phyloP scores from a whole-genome alignment of 257 asterid species.

The Sherardia arvensis region DNA sequence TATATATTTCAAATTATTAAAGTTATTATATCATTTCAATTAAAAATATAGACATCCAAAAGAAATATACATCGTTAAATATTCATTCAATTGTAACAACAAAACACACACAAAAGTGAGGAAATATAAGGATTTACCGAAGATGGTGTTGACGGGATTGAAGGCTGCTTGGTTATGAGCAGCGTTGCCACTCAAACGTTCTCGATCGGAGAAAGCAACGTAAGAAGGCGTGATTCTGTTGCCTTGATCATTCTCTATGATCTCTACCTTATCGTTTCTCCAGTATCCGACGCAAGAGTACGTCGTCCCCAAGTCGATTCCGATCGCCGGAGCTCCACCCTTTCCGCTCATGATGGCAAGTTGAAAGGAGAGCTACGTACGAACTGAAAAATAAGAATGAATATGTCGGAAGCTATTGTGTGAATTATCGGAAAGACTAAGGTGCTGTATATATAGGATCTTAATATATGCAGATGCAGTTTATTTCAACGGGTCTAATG shows the following conservation, averaged over 20 bases:
- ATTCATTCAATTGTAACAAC: too few relatives aligned
- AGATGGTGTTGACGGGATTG: conserved; percentile 1
- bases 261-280: not conserved
- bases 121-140: not conserved
- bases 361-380: too few relatives aligned
- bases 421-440: too few relatives aligned
- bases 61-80: too few relatives aligned
- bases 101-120: too few relatives aligned
- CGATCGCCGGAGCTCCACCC: not conserved
- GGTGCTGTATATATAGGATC: too few relatives aligned
- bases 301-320: not conserved
- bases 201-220: not conserved
- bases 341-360: not conserved
- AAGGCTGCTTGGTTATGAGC: not conserved
- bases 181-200: not conserved
- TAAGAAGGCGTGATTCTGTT: not conserved
- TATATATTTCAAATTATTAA: too few relatives aligned
- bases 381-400: not conserved
- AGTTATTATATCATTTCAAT: too few relatives aligned
- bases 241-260: not conserved
- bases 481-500: too few relatives aligned
- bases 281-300: not conserved
- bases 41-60: too few relatives aligned
- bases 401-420: too few relatives aligned
- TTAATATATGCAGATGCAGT: too few relatives aligned